Evolutionary conservation across 2,329 filamentous ascomycete species (phyloP), one percentile per base, ranked within the genome.

Genomic region (Trichoderma hamatum): DNA sequence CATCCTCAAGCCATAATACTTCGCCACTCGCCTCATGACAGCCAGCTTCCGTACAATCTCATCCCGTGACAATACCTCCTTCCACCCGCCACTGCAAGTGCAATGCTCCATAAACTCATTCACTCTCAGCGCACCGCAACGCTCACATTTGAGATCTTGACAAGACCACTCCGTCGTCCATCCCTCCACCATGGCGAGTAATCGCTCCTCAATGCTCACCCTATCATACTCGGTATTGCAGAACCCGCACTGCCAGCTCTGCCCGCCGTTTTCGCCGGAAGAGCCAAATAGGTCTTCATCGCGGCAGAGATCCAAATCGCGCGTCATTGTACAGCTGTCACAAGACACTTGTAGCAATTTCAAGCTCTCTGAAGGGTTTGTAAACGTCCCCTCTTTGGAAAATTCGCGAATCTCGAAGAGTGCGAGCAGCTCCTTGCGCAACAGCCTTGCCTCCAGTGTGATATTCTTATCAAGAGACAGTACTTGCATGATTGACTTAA

Each of bases 61-160:
- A 34, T 86, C 88, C 72, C 86, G 84, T 73, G 90, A 86, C 70
- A 94, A 84, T 24, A 89, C 92, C 72, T 88, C 88, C 21, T 85
- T 86, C 96, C 96, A 99, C 70, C 87, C 86, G 3, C 96, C 96
- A 71, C 92, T 93, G 83, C 96, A 99, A 13, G 90, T 91, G 80
- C 96, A 99, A 80, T 98, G 94, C 79, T 97, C 95, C 89, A 96
- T 94, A 75, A 98, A 96, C 76, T 97, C 95, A 78, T 97, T 98
- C 51, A 92, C 85, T 76, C 93, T 84, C 49, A 97, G 80, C 73
- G 93, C 93, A 36, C 86, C 88, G 78, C 89, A 92, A 70, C 86
- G 84, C 34, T 76, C 77, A 73, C 96, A 99, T 80, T 93, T 93
- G 69, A 98, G 81, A 78, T 99, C 96, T 81, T 98, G 95, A 39